A percentile compares a stretch with the other conserved stretches of the same genome.
phyloP scores from a whole-genome alignment of 2,329 filamentous ascomycete genomes.

The Colletotrichum melonis region DNA sequence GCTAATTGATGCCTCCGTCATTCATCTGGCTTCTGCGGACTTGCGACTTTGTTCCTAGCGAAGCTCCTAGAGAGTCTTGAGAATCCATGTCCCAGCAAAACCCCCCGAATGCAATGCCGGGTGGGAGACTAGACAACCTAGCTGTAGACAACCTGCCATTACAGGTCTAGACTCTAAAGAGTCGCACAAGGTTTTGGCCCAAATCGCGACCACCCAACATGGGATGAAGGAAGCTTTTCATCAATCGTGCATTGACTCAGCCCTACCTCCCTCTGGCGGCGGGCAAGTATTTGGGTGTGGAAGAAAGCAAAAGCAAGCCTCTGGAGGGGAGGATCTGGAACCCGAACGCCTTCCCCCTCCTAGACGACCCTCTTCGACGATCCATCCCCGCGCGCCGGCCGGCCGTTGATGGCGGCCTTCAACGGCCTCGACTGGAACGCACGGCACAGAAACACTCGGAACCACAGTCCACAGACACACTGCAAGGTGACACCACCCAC shows the following conservation, averaged over 20 bases:
- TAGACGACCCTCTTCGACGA: neutral
- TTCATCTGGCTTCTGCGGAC: neutral
- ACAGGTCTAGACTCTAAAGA: neutral
- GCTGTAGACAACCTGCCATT: neutral
- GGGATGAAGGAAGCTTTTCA: slow-evolving; percentile 23
- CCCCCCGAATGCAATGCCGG: neutral
- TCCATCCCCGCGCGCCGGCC: neutral
- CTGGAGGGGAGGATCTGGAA: neutral
- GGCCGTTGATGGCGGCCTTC: slow-evolving; percentile 6
- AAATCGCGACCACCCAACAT: slow-evolving; percentile 2
- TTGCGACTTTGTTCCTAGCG: too few relatives aligned
- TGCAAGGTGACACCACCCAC: neutral
- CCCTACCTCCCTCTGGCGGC: slow-evolving; percentile 10
- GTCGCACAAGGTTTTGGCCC: neutral
- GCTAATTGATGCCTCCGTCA: slow-evolving; percentile 28
- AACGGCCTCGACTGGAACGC: neutral
- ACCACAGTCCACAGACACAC: too few relatives aligned
- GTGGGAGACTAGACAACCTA: neutral
- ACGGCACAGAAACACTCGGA: neutral
- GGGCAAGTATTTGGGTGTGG: neutral
- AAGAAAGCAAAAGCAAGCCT: neutral
- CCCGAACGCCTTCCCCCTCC: neutral
- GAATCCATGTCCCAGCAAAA: neutral
- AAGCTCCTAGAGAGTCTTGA: neutral
- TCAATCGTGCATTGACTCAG: slow-evolving; percentile 18